phyloP scores from a whole-genome alignment of 495 filamentous ascomycete genomes.

The Sordaria brevicollis region DNA sequence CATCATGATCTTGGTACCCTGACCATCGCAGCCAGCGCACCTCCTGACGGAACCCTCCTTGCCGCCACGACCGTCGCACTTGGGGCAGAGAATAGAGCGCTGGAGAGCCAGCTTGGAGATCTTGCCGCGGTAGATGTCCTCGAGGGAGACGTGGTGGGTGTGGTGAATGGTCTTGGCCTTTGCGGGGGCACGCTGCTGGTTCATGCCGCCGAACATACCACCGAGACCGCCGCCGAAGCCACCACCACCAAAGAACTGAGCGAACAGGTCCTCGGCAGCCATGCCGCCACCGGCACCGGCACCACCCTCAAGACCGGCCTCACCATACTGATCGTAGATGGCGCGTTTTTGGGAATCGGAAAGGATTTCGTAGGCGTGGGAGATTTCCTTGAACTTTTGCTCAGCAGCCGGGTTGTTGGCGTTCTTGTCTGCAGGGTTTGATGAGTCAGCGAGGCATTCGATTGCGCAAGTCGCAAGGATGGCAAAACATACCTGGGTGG shows the following conservation, averaged over 20 bases:
- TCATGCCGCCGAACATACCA: constrained; percentile 73
- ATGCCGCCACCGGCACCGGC: constrained; percentile 72
- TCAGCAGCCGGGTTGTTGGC: constrained; percentile 83
- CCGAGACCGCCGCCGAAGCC: constrained; percentile 67
- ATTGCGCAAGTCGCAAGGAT: background rate
- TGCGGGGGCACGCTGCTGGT: constrained; percentile 67
- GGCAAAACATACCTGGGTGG: constrained; percentile 64
- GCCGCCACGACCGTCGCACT: constrained; percentile 90
- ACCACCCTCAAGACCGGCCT: constrained; percentile 86
- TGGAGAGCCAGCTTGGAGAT: constrained; percentile 94
- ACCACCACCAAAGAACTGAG: constrained; percentile 90
- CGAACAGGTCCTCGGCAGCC: constrained; percentile 94
- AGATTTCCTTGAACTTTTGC: constrained; percentile 97
- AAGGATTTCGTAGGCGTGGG: constrained; percentile 87
- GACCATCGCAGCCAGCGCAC: constrained; percentile 81
- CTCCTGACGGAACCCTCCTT: constrained; percentile 94
- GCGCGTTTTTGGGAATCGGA: constrained; percentile 83
- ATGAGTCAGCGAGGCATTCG: constrained; percentile 9
- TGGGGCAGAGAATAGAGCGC: constrained; percentile 91
- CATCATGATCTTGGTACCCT: constrained; percentile 99
- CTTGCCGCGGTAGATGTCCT: constrained; percentile 98
- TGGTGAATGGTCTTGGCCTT: constrained; percentile 96
- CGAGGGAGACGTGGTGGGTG: constrained; percentile 92
- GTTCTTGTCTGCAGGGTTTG: constrained; percentile 70
- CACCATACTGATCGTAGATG: constrained; percentile 94